Percentiles rank a stretch among this genome's conserved stretches.
Evolutionary conservation across 1,284 basidiomycete genomes (phyloP).

Genomic region (Entoloma clypeatum): DNA sequence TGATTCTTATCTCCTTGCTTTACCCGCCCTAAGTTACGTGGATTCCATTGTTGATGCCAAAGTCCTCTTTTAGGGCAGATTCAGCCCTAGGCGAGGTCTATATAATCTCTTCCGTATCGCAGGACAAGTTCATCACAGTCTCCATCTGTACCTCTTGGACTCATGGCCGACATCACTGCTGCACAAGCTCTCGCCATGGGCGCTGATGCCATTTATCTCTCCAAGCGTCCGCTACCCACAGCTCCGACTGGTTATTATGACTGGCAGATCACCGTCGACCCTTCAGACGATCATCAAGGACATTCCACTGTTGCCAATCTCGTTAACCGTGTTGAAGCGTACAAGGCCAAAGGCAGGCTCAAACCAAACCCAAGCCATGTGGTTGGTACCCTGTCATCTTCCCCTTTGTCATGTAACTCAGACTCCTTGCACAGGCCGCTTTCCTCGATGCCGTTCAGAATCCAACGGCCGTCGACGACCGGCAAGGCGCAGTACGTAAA

Average conservation of each 20-base stretch:
- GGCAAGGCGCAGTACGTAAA: constrained; percentile 28
- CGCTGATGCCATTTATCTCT: constrained; percentile 27
- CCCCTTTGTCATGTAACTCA: background rate
- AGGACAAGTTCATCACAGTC: background rate
- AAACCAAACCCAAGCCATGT: constrained; percentile 12
- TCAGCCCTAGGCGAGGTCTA: background rate
- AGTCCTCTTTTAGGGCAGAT: no score
- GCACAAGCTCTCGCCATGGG: constrained; percentile 18
- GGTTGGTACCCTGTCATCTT: constrained; percentile 5
- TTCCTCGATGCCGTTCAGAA: constrained; percentile 27
- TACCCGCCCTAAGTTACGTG: no score
- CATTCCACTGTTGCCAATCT: constrained; percentile 27
- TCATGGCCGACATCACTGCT: constrained; percentile 15
- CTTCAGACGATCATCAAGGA: constrained; percentile 21
- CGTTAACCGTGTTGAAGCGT: constrained; percentile 12
- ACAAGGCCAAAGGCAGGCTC: constrained; percentile 12
- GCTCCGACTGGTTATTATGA: constrained; percentile 31
- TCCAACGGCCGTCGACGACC: constrained; percentile 35
- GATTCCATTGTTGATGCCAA: no score
- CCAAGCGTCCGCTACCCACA: constrained; percentile 24
- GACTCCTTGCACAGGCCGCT: constrained; percentile 21
- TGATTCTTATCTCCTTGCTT: no score
- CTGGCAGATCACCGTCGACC: constrained; percentile 24
- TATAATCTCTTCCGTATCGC: background rate
- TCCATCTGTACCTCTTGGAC: background rate